Evolutionary conservation across 2,329 filamentous ascomycete species (phyloP).

Genomic region (Aspergillus awamori): DNA sequence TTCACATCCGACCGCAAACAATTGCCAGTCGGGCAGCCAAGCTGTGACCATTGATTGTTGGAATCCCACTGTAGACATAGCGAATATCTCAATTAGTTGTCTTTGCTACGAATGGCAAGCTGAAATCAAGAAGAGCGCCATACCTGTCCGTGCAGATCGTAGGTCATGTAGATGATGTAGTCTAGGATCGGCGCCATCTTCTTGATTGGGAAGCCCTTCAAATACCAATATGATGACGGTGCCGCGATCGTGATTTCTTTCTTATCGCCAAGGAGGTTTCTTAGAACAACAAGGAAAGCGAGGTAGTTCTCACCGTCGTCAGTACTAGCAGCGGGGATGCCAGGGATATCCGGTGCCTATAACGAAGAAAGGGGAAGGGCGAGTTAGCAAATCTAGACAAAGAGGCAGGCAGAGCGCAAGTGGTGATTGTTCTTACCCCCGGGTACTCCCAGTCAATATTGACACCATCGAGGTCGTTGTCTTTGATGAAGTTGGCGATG

Average conservation of each 20-base stretch:
- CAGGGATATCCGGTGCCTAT: slow-evolving; percentile 15
- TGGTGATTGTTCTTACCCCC: slow-evolving; percentile 2
- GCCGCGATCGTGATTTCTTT: slow-evolving; percentile 32
- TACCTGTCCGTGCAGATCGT: slow-evolving; percentile 22
- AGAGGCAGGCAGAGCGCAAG: background rate
- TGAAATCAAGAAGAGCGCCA: too few relatives aligned
- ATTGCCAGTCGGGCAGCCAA: slow-evolving; percentile 13
- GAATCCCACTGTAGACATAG: slow-evolving; percentile 11
- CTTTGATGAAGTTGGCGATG: slow-evolving; percentile 28
- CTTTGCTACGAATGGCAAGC: too few relatives aligned
- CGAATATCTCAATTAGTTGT: too few relatives aligned
- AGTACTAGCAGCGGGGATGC: slow-evolving; percentile 32
- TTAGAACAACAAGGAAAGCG: slow-evolving; percentile 33
- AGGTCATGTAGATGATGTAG: slow-evolving; percentile 26
- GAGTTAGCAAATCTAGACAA: background rate
- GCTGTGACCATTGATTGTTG: slow-evolving; percentile 7
- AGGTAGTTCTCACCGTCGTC: slow-evolving; percentile 42
- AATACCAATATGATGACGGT: slow-evolving; percentile 35
- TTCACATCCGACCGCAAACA: slow-evolving; percentile 15
- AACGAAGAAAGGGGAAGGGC: too few relatives aligned
- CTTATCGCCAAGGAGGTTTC: slow-evolving; percentile 19
- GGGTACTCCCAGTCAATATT: slow-evolving; percentile 23
- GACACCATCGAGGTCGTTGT: slow-evolving; percentile 15
- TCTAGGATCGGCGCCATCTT: slow-evolving; percentile 16
- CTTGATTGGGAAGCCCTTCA: slow-evolving; percentile 21